Evolutionary conservation across 1,284 basidiomycete genomes (phyloP), one percentile per base, ranked within the genome.

Genomic region (Leccinum pachyderme): DNA sequence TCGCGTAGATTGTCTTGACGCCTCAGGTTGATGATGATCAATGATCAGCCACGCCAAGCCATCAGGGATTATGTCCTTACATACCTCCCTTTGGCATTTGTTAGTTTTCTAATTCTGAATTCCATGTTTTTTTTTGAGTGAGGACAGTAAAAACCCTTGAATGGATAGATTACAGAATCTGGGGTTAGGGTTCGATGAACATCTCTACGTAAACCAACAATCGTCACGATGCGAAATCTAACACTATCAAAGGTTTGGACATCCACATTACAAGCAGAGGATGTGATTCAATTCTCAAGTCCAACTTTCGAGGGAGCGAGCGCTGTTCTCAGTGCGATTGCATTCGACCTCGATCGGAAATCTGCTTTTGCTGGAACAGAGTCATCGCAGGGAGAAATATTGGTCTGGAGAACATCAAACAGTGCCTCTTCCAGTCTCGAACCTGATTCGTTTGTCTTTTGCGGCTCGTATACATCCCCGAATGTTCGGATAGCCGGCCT

Each of bases 331-430:
- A 73, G 77, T 9, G 73, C 79, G 2, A 74, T 78, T n/a, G 74
- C 83, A 1, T 70, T 89, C 58, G 89, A 93, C 73, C 75, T 86
- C 27, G 90, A 93, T 69, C 80, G 82, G 61, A 78, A 83, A 61
- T 73, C 73, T 1, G 68, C 84, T 28, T 91, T 87, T 69, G 76
- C 78, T 49, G 78, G 82, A 7, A 81, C 84, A 1, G 87, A 90
- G 45, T 81, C 83, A 59, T 81, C 77, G 4, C 78, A 80, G 24
- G 77, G 86, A 6, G 78, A 82, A 35, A 73, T 90, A 11, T 78
- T 84, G 54, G 68, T 92, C 50, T 85, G 86, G 76, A 81, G 75
- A 64, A 65, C 82, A 27, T 62, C 70, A 0, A 63, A 63, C 9
- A 59, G 60, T 18, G 58, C 63, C 15, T 64, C 47, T 15, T 4